These are phyloP conservation scores for Wickerhamomyces kurtzmanii DNA, from an alignment of 805 yeast genomes.

Conservation along the genomic window DNA sequence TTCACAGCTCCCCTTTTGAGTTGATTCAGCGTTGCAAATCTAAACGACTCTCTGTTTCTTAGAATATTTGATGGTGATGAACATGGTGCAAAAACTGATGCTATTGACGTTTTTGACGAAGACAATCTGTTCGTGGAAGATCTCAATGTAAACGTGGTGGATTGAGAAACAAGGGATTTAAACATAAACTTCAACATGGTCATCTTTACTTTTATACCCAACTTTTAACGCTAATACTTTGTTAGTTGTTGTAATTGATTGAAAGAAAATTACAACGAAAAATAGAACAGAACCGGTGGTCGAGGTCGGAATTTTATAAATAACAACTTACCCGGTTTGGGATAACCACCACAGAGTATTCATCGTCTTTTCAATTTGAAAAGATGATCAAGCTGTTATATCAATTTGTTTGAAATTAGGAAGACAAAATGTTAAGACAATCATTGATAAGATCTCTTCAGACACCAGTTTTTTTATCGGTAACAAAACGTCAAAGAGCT, in stretches of 20 bases:
- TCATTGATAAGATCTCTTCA: neutral
- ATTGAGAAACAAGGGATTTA: constrained; percentile 10
- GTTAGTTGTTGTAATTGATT: neutral
- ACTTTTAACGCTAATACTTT: neutral
- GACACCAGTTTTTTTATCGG: neutral
- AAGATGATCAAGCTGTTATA: too few species aligned
- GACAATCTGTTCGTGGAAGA: too few species aligned
- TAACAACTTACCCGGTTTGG: too few species aligned
- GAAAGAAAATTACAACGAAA: neutral
- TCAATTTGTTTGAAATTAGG: too few species aligned
- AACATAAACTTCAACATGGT: constrained; percentile 10
- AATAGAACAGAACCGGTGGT: neutral
- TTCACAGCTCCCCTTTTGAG: constrained; percentile 56
- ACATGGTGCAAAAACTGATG: too few species aligned
- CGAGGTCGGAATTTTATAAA: too few species aligned
- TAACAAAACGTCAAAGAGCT: neutral
- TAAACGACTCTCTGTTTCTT: too few species aligned
- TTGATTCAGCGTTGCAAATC: constrained; percentile 67
- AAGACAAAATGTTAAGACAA: too few species aligned
- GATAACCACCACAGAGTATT: too few species aligned
- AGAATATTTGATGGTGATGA: too few species aligned
- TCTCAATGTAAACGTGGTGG: constrained; percentile 5
- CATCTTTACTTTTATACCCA: neutral
- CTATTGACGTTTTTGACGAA: too few species aligned
- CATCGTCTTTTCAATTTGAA: too few species aligned